phyloP scores from a whole-genome alignment of 768 basidiomycete species.

The Phlegmacium glaucopus region DNA sequence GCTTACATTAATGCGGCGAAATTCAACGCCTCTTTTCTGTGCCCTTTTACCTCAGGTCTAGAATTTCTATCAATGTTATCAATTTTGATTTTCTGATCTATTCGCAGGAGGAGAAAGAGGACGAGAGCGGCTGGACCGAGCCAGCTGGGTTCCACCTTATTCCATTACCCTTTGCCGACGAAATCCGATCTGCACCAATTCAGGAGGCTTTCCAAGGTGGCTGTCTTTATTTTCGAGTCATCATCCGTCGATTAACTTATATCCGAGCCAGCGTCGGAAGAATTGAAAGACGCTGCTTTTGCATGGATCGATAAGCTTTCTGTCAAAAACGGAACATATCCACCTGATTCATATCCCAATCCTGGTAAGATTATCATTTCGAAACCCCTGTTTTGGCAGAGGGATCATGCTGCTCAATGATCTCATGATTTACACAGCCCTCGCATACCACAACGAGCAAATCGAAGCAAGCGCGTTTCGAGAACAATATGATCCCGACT shows the following conservation, averaged over 20 bases:
- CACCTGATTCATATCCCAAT: slow-evolving; percentile 88
- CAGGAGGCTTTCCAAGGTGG: slow-evolving; percentile 65
- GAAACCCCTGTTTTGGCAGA: not conserved
- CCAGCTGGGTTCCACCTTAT: slow-evolving; percentile 93
- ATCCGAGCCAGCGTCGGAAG: slow-evolving; percentile 54
- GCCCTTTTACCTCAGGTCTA: slow-evolving; percentile 82
- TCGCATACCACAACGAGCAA: slow-evolving; percentile 86
- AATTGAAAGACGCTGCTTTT: slow-evolving; percentile 61
- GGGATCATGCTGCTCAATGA: no score
- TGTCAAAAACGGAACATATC: slow-evolving; percentile 75
- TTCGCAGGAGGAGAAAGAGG: slow-evolving; percentile 61
- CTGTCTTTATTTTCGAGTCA: slow-evolving; percentile 8
- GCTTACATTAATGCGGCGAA: slow-evolving; percentile 63
- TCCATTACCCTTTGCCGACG: slow-evolving; percentile 92
- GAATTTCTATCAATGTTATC: not conserved
- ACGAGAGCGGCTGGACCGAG: slow-evolving; percentile 71
- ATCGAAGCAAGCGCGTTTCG: slow-evolving; percentile 91
- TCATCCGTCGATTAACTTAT: not conserved
- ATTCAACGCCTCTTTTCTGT: slow-evolving; percentile 75
- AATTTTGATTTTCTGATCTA: slow-evolving; percentile 1
- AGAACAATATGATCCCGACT: slow-evolving; percentile 76
- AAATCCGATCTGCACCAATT: slow-evolving; percentile 78
- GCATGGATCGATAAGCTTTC: slow-evolving; percentile 77
- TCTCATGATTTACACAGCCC: slow-evolving; percentile 41
- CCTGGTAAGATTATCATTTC: slow-evolving; percentile 57